These are phyloP conservation scores for Cercospora citrullina DNA, from an alignment of 2,329 filamentous ascomycete genomes.

Conservation along the genomic window DNA sequence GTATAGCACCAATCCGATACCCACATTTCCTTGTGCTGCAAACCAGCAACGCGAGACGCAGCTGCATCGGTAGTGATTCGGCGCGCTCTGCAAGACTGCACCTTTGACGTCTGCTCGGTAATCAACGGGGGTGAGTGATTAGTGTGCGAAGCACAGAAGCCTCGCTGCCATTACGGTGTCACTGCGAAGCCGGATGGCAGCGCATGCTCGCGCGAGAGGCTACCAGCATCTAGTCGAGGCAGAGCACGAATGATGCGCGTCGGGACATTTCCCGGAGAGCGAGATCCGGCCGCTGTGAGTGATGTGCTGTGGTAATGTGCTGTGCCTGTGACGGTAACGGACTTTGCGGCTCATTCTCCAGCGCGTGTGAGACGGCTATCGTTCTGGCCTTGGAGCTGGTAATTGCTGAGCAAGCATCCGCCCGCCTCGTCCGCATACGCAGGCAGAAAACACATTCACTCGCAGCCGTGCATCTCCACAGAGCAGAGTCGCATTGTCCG, in stretches of 20 bases:
- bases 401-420: conserved; percentile 4
- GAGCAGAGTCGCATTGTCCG: background rate
- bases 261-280: conserved; percentile 2
- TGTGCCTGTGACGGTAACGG: background rate
- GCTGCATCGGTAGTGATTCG: background rate
- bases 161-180: background rate
- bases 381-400: background rate
- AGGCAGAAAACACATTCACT: background rate
- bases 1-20: background rate
- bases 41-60: background rate
- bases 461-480: background rate
- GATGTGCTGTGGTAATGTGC: background rate
- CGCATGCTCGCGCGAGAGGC: background rate
- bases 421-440: background rate
- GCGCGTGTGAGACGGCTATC: background rate
- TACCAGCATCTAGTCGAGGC: background rate
- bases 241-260: background rate
- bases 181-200: background rate
- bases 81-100: background rate
- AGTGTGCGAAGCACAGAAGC: background rate
- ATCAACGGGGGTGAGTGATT: conserved; percentile 6
- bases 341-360: background rate
- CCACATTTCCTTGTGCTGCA: background rate
- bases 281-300: conserved; percentile 1
- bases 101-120: background rate